Evolutionary conservation across 768 basidiomycete genomes (phyloP), one percentile per base, ranked within the genome.

Genomic region (Ramaria sp.): DNA sequence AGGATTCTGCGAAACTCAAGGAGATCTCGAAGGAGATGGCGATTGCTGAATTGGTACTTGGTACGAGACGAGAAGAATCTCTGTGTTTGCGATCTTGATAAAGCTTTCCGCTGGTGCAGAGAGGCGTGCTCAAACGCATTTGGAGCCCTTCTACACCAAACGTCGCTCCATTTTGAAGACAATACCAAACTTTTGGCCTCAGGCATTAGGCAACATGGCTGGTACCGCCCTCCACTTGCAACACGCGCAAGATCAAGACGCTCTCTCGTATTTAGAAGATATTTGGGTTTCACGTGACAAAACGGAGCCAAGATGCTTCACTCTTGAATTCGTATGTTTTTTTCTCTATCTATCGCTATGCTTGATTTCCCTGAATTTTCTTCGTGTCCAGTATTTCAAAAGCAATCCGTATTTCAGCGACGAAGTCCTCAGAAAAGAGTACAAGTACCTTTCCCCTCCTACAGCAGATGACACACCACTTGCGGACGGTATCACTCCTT

Each of bases 181-280:
- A 24, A 88, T 92, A 64, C 67, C 76, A 53, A 84, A 83, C 64
- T 91, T 91, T 71, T 92, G 89, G 89, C 78, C 85, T n/a, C 77
- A 85, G 57, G 85, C 88, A 41, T 71, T 92, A 61, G 78, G 88
- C 79, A 86, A 88, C 71, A 72, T 88, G 68, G 61, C 64, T 47
- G 61, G 81, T 60, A 70, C 90, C 64, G 73, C 78, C 36, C 71
- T 83, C 60, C 79, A 83, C 65, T 75, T 75, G 30, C 83, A 85
- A 63, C 86, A 88, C 65, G 76, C 72, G 51, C 76, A 82, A 18
- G 93, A 96, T 69, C 80, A 84, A 65, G 74, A 81, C 58, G 92
- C 92, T 12, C 68, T 96, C 69, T 82, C 78, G 66, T 88, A 85
- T 66, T 72, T 94, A 56, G 84, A 89, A 64, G 89, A 95, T 62